Evolutionary conservation across 768 basidiomycete species (phyloP).

Genomic region (Auriscalpium vulgare): DNA sequence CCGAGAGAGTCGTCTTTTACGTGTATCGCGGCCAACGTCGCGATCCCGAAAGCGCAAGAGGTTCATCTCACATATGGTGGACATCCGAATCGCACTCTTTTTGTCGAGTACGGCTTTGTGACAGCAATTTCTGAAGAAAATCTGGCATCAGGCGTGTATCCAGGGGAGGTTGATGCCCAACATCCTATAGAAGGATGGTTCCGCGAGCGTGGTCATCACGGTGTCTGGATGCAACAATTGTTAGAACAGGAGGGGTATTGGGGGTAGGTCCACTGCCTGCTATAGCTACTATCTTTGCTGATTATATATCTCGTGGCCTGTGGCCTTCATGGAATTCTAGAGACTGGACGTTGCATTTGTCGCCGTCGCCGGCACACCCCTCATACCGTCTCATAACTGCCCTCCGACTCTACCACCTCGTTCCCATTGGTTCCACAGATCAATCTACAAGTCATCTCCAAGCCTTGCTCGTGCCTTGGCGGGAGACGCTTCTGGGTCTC

Average conservation of each 20-base stretch:
- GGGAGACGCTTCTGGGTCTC: constrained; percentile 34
- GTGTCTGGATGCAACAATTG: constrained; percentile 40
- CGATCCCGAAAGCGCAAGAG: constrained; percentile 49
- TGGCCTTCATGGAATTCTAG: constrained; percentile 28
- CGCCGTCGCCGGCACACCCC: constrained; percentile 56
- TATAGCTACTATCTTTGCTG: neutral
- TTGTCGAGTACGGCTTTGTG: constrained; percentile 90
- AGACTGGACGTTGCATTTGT: constrained; percentile 70
- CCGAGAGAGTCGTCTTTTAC: constrained; percentile 31
- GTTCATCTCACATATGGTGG: constrained; percentile 72
- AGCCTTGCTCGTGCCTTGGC: constrained; percentile 33
- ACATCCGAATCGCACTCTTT: constrained; percentile 70
- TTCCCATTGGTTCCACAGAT: constrained; percentile 12
- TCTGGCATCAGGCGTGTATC: constrained; percentile 20
- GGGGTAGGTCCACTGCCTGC: constrained; percentile 46
- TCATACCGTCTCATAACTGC: constrained; percentile 74
- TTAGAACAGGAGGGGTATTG: constrained; percentile 70
- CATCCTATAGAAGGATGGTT: constrained; percentile 45
- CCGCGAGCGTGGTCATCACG: constrained; percentile 29
- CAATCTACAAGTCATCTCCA: no score
- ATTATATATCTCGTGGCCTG: no score
- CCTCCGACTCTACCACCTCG: constrained; percentile 56
- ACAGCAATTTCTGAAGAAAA: constrained; percentile 26
- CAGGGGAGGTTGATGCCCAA: constrained; percentile 60
- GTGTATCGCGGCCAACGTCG: constrained; percentile 35